Conservation (phyloP, 108 stramenopile species). For the Poteriospumella lacustris region DNA sequence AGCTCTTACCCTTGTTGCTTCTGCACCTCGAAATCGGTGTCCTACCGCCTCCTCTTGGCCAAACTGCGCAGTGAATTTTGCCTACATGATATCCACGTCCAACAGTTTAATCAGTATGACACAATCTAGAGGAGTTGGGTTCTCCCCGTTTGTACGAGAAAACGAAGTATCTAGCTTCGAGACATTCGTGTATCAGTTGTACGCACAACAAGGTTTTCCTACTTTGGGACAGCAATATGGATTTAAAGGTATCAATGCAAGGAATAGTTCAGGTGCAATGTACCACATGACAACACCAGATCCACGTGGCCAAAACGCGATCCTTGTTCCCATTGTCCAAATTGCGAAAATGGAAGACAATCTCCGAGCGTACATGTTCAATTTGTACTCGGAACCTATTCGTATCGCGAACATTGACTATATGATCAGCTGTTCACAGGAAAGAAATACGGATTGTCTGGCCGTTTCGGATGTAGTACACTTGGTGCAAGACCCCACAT, state of each 20-base stretch:
- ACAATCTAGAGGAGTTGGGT: not conserved
- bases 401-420: not conserved
- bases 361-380: not conserved
- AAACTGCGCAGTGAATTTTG: not conserved
- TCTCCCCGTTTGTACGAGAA: not conserved
- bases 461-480: not conserved
- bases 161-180: not conserved
- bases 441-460: not conserved
- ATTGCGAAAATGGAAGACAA: not conserved
- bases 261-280: not conserved
- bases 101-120: not conserved
- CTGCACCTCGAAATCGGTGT: not conserved
- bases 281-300: not conserved
- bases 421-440: not conserved
- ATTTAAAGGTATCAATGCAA: not conserved
- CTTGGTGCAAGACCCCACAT: not conserved
- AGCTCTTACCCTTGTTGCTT: not conserved
- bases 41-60: not conserved
- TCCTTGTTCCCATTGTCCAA: not conserved
- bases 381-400: constrained; percentile 12
- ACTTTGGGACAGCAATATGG: not conserved
- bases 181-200: not conserved
- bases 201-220: not conserved
- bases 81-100: not conserved
- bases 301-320: not conserved